Conservation (phyloP, 1,284 basidiomycete species). For the Mycosarcoma mackinlayi region DNA sequence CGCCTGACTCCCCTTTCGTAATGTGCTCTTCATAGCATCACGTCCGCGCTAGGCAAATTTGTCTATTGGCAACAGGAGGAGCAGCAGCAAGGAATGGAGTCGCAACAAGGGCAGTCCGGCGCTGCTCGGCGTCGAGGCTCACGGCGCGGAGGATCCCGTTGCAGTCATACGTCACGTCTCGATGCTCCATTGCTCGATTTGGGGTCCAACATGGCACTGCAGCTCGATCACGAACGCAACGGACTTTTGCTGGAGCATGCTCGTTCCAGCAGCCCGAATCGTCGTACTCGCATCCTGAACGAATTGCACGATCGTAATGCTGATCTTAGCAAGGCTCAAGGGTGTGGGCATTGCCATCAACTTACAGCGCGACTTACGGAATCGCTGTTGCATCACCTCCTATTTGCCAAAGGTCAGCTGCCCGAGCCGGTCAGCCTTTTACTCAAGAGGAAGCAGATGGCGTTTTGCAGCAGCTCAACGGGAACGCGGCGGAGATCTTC, state of each 20-base stretch:
- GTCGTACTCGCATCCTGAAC: conserved; percentile 16
- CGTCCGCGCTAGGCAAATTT: not conserved
- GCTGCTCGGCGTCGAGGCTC: not conserved
- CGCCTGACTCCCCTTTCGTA: not conserved
- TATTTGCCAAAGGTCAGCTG: conserved; percentile 50
- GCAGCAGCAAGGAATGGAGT: not conserved
- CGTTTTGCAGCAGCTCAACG: not conserved
- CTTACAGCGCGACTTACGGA: conserved; percentile 36
- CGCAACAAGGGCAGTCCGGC: not conserved
- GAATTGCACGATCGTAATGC: conserved; percentile 1
- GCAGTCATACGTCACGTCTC: conserved; percentile 32
- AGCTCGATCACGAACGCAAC: conserved; percentile 31
- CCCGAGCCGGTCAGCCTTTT: conserved; percentile 40
- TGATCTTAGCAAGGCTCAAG: conserved; percentile 37
- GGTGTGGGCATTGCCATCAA: conserved; percentile 36
- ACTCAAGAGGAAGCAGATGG: conserved; percentile 8
- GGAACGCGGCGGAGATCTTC: not conserved
- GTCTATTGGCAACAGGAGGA: not conserved
- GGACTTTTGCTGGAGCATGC: conserved; percentile 15
- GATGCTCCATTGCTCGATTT: conserved; percentile 26
- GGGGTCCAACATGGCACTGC: conserved; percentile 35
- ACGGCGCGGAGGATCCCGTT: conserved; percentile 18
- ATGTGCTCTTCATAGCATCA: conserved; percentile 1
- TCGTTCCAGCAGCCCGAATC: not conserved
- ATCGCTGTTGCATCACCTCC: conserved; percentile 43